Base-by-base conservation (phyloP, 2,329 filamentous ascomycete species). In the Alternaria incomplexa region DNA sequence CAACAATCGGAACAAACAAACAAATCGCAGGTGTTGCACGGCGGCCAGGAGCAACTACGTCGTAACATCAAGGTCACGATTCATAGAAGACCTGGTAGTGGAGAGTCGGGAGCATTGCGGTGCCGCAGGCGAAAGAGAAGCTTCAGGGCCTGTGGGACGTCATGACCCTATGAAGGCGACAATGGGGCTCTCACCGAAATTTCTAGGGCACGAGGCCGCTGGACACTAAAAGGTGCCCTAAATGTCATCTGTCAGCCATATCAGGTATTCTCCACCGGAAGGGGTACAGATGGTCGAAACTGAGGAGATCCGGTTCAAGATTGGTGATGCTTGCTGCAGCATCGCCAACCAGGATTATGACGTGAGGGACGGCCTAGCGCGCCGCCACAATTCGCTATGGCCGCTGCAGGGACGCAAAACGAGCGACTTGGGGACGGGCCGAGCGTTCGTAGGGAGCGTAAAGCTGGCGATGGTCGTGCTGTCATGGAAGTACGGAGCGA, bases 41-140 rank as follows among this genome's bases (percentile, higher is more conserved):
- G 62, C 44, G 74, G 74, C 74, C 73, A 77, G 63, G 73, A 73
- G 57, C 65, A 67, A 61, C 74, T 73, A 65, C 74, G 74, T 59
- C 73, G 73, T 60, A 77, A 70, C 73, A 75, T 77, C 61, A 72
- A 74, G 62, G 66, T 70, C 62, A 61, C 53, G 54, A 36, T 43
- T 63, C 65, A 69, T 65, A 54, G 51, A 61, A 63, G 58, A 60
- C 65, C 58, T 45, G 28, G 63, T 61, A 48, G 43, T 56, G 55
- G 57, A 64, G 61, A 46, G 32, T 56, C 55, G 56, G 54, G 64
- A 62, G 65, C 72, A 74, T 72, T 61, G 65, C 65, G 52, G 63
- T 66, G 60, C 66, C 63, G 66, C 63, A 60, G 50, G 62, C 63
- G 63, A 58, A 63, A 53, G 51, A 61, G 64, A 64, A 58, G 52